These are phyloP conservation scores for Penicillium steckii DNA, from an alignment of 495 filamentous ascomycete genomes.

Conservation along the genomic window DNA sequence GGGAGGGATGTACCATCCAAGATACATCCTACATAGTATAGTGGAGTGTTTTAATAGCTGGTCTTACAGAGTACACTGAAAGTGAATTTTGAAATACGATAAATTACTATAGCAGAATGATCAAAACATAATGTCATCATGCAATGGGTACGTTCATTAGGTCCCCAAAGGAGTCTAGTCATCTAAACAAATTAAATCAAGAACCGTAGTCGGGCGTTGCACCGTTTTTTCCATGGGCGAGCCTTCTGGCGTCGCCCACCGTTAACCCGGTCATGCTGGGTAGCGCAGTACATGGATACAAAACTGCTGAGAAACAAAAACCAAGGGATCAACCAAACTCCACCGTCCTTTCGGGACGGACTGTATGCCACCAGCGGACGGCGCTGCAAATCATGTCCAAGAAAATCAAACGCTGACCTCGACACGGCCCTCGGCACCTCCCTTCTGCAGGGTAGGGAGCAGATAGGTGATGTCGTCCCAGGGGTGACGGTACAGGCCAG, in stretches of 20 bases:
- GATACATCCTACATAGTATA: no score
- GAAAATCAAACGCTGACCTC: conserved; percentile 73
- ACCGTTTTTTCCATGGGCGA: conserved; percentile 20
- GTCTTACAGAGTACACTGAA: no score
- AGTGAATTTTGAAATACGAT: background rate
- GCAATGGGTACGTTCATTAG: conserved; percentile 33
- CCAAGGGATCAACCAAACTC: conserved; percentile 44
- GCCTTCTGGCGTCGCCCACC: conserved; percentile 21
- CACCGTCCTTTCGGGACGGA: conserved; percentile 38
- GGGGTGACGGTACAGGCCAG: conserved; percentile 96
- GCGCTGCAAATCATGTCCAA: conserved; percentile 32
- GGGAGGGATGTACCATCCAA: no score
- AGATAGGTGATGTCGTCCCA: conserved; percentile 99
- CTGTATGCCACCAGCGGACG: conserved; percentile 36
- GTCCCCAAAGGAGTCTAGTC: conserved; percentile 29
- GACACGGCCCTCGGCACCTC: conserved; percentile 82
- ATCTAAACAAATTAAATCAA: conserved; percentile 35
- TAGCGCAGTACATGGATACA: conserved; percentile 35
- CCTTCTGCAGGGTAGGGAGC: conserved; percentile 75
- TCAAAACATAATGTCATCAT: conserved; percentile 19
- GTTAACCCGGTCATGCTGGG: conserved; percentile 35
- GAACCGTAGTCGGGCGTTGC: conserved; percentile 27
- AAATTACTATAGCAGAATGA: background rate
- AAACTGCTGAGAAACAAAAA: conserved; percentile 38
- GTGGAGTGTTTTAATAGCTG: no score